A percentile compares a stretch with the other conserved stretches of the same genome.
Evolutionary conservation across 345 rosid genomes (phyloP).

Genomic region (Linum trigynum): DNA sequence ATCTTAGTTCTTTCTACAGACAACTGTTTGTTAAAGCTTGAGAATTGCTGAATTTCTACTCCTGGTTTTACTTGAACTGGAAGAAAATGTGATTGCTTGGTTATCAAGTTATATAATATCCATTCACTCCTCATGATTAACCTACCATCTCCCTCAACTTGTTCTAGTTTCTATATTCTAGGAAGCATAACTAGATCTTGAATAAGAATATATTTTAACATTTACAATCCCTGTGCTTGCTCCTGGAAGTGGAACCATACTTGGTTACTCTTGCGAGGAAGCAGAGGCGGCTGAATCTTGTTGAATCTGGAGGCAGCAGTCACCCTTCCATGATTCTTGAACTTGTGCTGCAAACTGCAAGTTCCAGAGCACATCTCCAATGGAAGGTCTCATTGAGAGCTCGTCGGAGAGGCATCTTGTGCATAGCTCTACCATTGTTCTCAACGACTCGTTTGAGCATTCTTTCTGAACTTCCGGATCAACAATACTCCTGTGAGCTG

Average conservation of each 20-base stretch:
- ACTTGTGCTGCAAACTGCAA: conserved; percentile 56
- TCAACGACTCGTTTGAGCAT: conserved; percentile 44
- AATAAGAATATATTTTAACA: neutral
- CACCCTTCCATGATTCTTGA: conserved; percentile 26
- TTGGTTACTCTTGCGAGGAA: neutral
- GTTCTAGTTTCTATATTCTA: neutral
- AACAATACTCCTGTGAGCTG: conserved; percentile 32
- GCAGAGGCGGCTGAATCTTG: neutral
- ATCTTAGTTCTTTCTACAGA: no score
- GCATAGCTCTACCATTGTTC: conserved; percentile 39
- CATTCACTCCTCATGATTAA: no score
- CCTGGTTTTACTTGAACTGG: no score
- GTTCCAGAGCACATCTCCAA: conserved; percentile 55
- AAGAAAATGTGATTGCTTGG: neutral
- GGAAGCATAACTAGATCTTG: neutral
- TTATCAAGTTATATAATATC: neutral
- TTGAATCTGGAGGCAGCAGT: conserved; percentile 6
- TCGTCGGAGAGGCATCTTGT: conserved; percentile 35
- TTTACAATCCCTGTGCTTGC: neutral
- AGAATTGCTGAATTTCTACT: no score
- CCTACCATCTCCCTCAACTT: no score
- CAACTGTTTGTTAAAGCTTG: no score
- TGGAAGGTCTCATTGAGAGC: conserved; percentile 34
- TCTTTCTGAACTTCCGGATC: conserved; percentile 43
- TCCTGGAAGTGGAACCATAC: neutral